Conservation (phyloP, 2,329 filamentous ascomycete species). For the Fusarium mundagurra region DNA sequence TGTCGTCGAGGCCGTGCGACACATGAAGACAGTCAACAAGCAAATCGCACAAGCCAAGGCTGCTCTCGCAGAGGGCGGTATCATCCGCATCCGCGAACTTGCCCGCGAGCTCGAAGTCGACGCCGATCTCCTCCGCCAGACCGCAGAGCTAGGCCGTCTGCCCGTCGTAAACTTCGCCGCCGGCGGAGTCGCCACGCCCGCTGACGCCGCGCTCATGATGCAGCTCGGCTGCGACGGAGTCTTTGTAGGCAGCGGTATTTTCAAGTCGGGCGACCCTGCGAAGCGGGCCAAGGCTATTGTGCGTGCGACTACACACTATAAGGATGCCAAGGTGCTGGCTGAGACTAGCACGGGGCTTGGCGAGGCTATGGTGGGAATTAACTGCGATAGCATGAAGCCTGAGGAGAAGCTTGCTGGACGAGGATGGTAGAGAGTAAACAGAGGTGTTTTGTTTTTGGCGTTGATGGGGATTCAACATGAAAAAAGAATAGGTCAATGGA, state of each 20-base stretch:
- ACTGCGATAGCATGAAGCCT: slow-evolving; percentile 79
- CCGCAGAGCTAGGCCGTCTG: slow-evolving; percentile 84
- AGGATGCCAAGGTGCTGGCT: slow-evolving; percentile 84
- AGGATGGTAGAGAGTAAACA: slow-evolving; percentile 72
- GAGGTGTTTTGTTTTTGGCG: slow-evolving; percentile 7
- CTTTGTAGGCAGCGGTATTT: slow-evolving; percentile 96
- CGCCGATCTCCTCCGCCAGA: slow-evolving; percentile 82
- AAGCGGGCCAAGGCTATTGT: slow-evolving; percentile 95
- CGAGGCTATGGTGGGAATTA: slow-evolving; percentile 98
- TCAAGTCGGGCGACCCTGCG: slow-evolving; percentile 92
- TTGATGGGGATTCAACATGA: slow-evolving; percentile 28
- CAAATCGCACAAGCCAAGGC: slow-evolving; percentile 85
- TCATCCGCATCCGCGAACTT: slow-evolving; percentile 69
- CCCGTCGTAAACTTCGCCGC: slow-evolving; percentile 98
- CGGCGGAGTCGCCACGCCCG: slow-evolving; percentile 98
- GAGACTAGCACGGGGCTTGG: slow-evolving; percentile 89
- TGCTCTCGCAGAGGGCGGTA: slow-evolving; percentile 68
- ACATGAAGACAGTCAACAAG: slow-evolving; percentile 89
- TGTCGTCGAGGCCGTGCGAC: slow-evolving; percentile 93
- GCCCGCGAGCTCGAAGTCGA: slow-evolving; percentile 86
- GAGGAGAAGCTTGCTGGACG: slow-evolving; percentile 84
- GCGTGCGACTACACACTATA: slow-evolving; percentile 90
- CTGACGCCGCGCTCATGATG: slow-evolving; percentile 97
- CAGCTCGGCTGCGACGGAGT: slow-evolving; percentile 98
- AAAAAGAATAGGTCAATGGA: not conserved